Conservation (phyloP, 345 rosid species). For the Trapa incisa region DNA sequence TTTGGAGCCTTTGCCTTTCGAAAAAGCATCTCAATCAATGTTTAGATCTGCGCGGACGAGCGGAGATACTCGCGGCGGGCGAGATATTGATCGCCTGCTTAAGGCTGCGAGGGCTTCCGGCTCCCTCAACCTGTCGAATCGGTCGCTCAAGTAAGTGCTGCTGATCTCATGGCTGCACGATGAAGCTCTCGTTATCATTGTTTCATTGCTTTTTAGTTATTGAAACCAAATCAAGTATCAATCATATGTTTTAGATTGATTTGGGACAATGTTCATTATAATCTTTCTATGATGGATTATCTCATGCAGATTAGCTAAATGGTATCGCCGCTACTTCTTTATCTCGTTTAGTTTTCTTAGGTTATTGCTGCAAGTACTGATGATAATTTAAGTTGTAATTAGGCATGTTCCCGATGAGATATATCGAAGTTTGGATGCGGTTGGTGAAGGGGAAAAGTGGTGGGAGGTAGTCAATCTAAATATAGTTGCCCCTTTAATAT, state of each 20-base stretch:
- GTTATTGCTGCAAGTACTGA: neutral
- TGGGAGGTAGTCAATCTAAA: constrained; percentile 63
- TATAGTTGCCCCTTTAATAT: neutral
- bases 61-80: constrained; percentile 11
- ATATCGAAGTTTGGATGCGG: constrained; percentile 44
- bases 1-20: neutral
- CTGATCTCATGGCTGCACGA: neutral
- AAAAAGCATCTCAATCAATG: neutral
- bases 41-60: neutral
- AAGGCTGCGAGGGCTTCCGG: constrained; percentile 83
- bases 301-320: neutral
- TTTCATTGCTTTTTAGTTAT: neutral
- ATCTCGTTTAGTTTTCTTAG: neutral
- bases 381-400: neutral
- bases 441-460: constrained; percentile 79
- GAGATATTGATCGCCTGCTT: constrained; percentile 63
- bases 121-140: constrained; percentile 86
- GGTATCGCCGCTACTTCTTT: neutral
- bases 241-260: neutral
- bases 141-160: constrained; percentile 54
- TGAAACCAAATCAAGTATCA: neutral
- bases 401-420: constrained; percentile 76
- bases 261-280: neutral
- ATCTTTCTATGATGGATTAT: neutral
- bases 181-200: neutral